These are phyloP conservation scores for Thermochaetoides dissita DNA, from an alignment of 2,329 filamentous ascomycete species.

Conservation along the genomic window DNA sequence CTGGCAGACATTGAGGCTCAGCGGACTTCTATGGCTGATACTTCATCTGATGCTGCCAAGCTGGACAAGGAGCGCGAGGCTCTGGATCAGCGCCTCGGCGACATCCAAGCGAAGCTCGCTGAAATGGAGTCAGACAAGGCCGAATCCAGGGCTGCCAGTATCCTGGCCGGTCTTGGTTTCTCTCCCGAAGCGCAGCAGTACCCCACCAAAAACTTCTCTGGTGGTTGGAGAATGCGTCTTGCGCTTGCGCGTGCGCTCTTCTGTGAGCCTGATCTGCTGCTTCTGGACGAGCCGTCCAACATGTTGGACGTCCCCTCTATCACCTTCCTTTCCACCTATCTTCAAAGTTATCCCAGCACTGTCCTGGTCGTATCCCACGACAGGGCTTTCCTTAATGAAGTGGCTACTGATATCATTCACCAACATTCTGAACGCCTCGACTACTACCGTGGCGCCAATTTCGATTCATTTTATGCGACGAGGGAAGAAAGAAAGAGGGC, in stretches of 20 bases:
- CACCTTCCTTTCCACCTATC: conserved; percentile 90
- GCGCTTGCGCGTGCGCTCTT: conserved; percentile 90
- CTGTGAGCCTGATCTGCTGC: conserved; percentile 87
- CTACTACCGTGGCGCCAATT: conserved; percentile 97
- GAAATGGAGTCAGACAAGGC: conserved; percentile 99
- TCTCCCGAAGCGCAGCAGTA: conserved; percentile 82
- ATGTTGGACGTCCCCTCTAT: conserved; percentile 99
- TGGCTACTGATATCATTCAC: conserved; percentile 98
- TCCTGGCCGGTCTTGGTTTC: conserved; percentile 92
- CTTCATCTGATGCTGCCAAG: conserved; percentile 72
- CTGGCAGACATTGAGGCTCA: conserved; percentile 66
- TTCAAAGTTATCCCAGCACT: conserved; percentile 86
- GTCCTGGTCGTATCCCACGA: conserved; percentile 96
- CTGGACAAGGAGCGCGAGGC: conserved; percentile 81
- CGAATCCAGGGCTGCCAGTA: conserved; percentile 86
- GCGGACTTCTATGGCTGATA: conserved; percentile 71
- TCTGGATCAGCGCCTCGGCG: conserved; percentile 76
- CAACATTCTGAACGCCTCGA: conserved; percentile 94
- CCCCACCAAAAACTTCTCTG: conserved; percentile 94
- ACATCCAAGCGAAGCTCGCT: conserved; percentile 79
- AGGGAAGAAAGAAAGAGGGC: conserved; percentile 95
- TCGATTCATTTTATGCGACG: conserved; percentile 92
- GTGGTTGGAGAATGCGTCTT: conserved; percentile 98
- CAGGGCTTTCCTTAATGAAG: conserved; percentile 95
- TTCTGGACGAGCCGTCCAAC: conserved; percentile 98